These are phyloP conservation scores for Eucalyptus polyanthemos DNA, from an alignment of 345 rosid genomes.

Conservation along the genomic window DNA sequence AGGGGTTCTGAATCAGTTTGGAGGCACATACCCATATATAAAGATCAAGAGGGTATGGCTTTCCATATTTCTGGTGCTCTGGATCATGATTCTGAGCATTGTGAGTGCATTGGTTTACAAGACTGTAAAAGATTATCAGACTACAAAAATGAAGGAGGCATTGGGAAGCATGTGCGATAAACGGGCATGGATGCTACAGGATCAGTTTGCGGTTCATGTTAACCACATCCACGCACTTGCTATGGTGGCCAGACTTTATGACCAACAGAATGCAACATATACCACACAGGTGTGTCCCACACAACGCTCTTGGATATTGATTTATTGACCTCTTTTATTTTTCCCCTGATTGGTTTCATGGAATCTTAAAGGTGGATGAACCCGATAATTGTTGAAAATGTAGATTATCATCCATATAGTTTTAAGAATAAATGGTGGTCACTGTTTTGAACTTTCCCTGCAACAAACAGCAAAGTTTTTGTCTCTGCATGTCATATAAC, in stretches of 20 bases:
- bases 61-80: not conserved
- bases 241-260: fast-evolving
- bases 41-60: not conserved
- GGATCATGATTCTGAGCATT: not conserved
- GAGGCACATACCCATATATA: not conserved
- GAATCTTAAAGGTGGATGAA: too few relatives aligned
- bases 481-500: not conserved
- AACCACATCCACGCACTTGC: not conserved
- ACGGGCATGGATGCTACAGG: not conserved
- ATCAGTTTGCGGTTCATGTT: not conserved
- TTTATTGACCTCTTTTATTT: not conserved
- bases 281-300: fast-evolving
- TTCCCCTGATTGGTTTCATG: too few relatives aligned
- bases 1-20: not conserved
- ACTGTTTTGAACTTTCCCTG: fast-evolving
- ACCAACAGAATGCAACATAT: not conserved
- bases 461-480: not conserved
- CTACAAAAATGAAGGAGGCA: not conserved
- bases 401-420: fast-evolving
- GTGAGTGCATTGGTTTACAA: not conserved
- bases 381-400: not conserved
- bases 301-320: not conserved
- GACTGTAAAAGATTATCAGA: not conserved
- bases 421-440: not conserved
- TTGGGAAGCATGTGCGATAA: not conserved